These are phyloP conservation scores for Nothophaeocryptopus gaeumannii DNA, from an alignment of 2,329 filamentous ascomycete species.

Conservation along the genomic window DNA sequence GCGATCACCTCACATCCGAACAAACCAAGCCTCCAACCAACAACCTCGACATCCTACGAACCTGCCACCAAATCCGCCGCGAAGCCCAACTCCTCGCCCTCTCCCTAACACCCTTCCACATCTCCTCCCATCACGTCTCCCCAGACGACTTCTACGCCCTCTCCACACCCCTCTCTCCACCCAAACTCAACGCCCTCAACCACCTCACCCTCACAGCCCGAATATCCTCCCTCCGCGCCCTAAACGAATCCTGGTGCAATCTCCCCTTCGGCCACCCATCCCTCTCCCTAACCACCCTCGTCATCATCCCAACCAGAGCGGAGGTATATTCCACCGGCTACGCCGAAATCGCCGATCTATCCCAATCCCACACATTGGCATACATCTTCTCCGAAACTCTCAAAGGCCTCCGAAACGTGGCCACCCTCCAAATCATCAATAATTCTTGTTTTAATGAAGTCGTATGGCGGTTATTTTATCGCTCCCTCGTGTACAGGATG, in stretches of 20 bases:
- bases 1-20: slow-evolving; percentile 2
- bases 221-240: slow-evolving; percentile 31
- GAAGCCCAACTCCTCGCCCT: slow-evolving; percentile 35
- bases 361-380: slow-evolving; percentile 36
- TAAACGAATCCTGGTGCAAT: slow-evolving; percentile 37
- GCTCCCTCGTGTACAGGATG: slow-evolving; percentile 33
- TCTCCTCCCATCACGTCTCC: slow-evolving; percentile 25
- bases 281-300: slow-evolving; percentile 33
- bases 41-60: slow-evolving; percentile 21
- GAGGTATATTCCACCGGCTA: slow-evolving; percentile 29
- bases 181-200: slow-evolving; percentile 29
- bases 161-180: slow-evolving; percentile 17
- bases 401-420: slow-evolving; percentile 31
- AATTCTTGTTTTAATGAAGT: slow-evolving; percentile 33
- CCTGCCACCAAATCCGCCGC: slow-evolving; percentile 28
- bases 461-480: slow-evolving; percentile 36
- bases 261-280: slow-evolving; percentile 34
- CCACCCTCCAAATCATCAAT: slow-evolving; percentile 33
- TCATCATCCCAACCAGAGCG: slow-evolving; percentile 33
- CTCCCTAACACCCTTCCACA: slow-evolving; percentile 29
- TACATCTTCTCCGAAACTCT: slow-evolving; percentile 38
- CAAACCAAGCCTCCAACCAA: neutral
- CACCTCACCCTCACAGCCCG: slow-evolving; percentile 35
- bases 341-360: slow-evolving; percentile 37
- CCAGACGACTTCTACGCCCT: slow-evolving; percentile 31